A percentile compares a stretch with the other conserved stretches of the same genome.
Evolutionary conservation across 345 rosid species (phyloP).

Genomic region (Heritiera littoralis): DNA sequence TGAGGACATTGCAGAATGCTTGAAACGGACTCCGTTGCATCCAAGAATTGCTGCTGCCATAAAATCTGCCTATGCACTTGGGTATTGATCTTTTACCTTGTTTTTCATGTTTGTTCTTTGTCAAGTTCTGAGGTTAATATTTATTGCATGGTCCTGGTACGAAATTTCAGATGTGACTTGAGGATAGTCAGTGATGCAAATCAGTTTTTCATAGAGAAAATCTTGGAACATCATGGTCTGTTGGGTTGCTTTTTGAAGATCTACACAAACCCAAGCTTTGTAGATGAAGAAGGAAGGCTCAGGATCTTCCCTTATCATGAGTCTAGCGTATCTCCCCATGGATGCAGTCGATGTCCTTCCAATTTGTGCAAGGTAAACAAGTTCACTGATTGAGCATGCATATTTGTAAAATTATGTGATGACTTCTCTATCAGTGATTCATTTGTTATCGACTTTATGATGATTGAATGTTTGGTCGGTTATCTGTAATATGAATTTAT

Average conservation of each 20-base stretch:
- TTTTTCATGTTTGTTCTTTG: not conserved
- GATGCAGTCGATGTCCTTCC: constrained; percentile 63
- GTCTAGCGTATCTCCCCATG: constrained; percentile 46
- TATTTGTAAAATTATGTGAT: not conserved
- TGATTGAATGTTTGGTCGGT: not conserved
- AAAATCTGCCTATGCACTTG: constrained; percentile 53
- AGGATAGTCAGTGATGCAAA: constrained; percentile 85
- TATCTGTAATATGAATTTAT: not conserved
- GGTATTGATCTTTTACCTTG: constrained; percentile 37
- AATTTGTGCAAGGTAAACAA: constrained; percentile 74
- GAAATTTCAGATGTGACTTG: constrained; percentile 62
- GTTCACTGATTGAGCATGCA: not conserved
- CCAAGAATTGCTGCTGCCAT: constrained; percentile 50
- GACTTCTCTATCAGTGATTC: not conserved
- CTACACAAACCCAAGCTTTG: constrained; percentile 53
- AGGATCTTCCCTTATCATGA: constrained; percentile 61
- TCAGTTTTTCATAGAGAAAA: constrained; percentile 72
- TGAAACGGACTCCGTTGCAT: constrained; percentile 51
- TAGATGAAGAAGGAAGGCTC: constrained; percentile 56
- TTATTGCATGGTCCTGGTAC: constrained; percentile 16
- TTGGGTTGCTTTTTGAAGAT: constrained; percentile 67
- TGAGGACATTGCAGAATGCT: constrained; percentile 60
- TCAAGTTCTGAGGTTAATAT: constrained; percentile 17
- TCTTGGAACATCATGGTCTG: constrained; percentile 62
- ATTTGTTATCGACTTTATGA: not conserved